A percentile compares a stretch with the other conserved stretches of the same genome.
These are phyloP conservation scores for Pilaira anomala DNA, from an alignment of 192 early-diverging fungal species.

Conservation along the genomic window DNA sequence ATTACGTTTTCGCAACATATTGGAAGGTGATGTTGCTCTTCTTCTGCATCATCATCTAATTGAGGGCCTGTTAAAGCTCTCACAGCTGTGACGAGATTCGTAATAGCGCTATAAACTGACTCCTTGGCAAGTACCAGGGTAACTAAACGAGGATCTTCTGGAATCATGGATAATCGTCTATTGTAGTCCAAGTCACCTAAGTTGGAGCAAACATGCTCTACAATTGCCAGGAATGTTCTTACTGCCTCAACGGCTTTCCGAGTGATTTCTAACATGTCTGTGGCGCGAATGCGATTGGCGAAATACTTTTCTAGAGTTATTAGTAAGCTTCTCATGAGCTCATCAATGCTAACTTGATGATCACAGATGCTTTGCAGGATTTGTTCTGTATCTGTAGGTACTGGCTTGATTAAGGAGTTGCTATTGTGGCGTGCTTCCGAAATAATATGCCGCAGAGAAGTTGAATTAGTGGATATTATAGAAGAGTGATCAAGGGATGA, in stretches of 20 bases:
- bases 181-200: constrained; percentile 22
- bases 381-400: constrained; percentile 15
- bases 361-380: constrained; percentile 21
- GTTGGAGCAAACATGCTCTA: constrained; percentile 33
- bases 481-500: not conserved
- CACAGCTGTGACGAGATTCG: constrained; percentile 35
- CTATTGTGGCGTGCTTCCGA: constrained; percentile 11
- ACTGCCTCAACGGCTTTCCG: constrained; percentile 34
- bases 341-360: constrained; percentile 16
- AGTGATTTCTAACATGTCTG: constrained; percentile 33
- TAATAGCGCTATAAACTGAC: constrained; percentile 35
- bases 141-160: constrained; percentile 30
- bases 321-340: constrained; percentile 3
- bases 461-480: not conserved
- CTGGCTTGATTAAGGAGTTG: constrained; percentile 18
- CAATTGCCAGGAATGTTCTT: constrained; percentile 30
- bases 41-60: not conserved
- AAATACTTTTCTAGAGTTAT: constrained; percentile 18
- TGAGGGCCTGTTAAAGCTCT: constrained; percentile 22
- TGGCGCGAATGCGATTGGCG: constrained; percentile 1
- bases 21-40: constrained; percentile 15
- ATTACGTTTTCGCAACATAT: constrained; percentile 19
- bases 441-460: constrained; percentile 22
- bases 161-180: constrained; percentile 4
- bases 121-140: constrained; percentile 35